Evolutionary conservation across 2,329 filamentous ascomycete species (phyloP).

Genomic region (Exserohilum rostratum): DNA sequence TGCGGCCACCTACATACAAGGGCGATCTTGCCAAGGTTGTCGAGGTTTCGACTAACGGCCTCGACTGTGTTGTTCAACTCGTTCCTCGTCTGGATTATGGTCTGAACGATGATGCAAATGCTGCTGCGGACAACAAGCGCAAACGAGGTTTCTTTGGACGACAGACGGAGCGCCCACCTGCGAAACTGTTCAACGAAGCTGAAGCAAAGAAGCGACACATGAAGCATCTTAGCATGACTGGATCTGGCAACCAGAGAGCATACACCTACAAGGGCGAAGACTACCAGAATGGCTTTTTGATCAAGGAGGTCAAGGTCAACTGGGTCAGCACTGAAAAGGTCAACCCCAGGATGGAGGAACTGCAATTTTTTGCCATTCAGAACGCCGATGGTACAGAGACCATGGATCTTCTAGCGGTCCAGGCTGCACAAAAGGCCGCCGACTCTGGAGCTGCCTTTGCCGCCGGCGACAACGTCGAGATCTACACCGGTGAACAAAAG

Average conservation of each 20-base stretch:
- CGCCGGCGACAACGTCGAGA: slow-evolving; percentile 93
- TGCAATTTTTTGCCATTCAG: slow-evolving; percentile 89
- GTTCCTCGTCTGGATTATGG: slow-evolving; percentile 94
- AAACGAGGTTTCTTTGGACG: slow-evolving; percentile 67
- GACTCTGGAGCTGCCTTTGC: slow-evolving; percentile 83
- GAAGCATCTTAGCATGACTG: slow-evolving; percentile 61
- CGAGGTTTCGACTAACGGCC: slow-evolving; percentile 89
- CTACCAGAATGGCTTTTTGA: slow-evolving; percentile 89
- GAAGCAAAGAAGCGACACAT: slow-evolving; percentile 90
- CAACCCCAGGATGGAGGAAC: slow-evolving; percentile 90
- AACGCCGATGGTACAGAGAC: slow-evolving; percentile 93
- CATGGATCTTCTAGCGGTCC: slow-evolving; percentile 87
- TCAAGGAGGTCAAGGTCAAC: slow-evolving; percentile 92
- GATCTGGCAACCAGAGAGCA: slow-evolving; percentile 65
- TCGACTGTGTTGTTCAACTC: slow-evolving; percentile 84
- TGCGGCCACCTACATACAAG: slow-evolving; percentile 77
- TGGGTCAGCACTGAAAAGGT: slow-evolving; percentile 85
- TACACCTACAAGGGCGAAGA: slow-evolving; percentile 88
- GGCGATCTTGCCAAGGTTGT: slow-evolving; percentile 91
- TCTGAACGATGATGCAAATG: slow-evolving; percentile 75
- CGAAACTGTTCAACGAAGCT: slow-evolving; percentile 87
- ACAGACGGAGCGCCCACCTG: slow-evolving; percentile 74
- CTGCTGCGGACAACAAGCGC: slow-evolving; percentile 67
- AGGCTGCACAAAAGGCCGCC: slow-evolving; percentile 85
- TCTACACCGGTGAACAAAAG: slow-evolving; percentile 93